A percentile compares a stretch with the other conserved stretches of the same genome.
Evolutionary conservation across 352 stramenopile species (phyloP).

Genomic region (Phytophthora foliorum): DNA sequence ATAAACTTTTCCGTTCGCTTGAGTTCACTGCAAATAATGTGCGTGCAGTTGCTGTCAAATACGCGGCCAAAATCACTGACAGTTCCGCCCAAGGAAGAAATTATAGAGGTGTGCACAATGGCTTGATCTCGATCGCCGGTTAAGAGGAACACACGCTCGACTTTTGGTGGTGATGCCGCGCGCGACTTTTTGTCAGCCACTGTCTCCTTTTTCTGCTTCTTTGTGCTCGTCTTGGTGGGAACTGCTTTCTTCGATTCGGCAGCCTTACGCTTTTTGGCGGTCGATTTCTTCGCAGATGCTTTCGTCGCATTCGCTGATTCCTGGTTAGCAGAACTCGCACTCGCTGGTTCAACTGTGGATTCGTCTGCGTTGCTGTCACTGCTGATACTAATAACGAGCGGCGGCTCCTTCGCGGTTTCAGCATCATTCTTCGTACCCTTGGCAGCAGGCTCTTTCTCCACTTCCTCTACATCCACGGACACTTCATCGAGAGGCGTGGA

Average conservation of each 20-base stretch:
- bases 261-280: slow-evolving; percentile 41
- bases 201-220: slow-evolving; percentile 47
- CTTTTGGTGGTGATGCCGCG: slow-evolving; percentile 16
- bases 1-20: slow-evolving; percentile 92
- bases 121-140: slow-evolving; percentile 81
- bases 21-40: slow-evolving; percentile 90
- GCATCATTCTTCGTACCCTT: slow-evolving; percentile 17
- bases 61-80: slow-evolving; percentile 74
- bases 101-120: slow-evolving; percentile 80
- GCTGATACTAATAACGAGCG: slow-evolving; percentile 30
- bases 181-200: slow-evolving; percentile 10
- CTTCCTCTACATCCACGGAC: slow-evolving; percentile 21
- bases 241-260: slow-evolving; percentile 23
- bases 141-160: slow-evolving; percentile 69
- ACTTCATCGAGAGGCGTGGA: slow-evolving; percentile 15
- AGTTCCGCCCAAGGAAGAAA: slow-evolving; percentile 66
- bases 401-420: slow-evolving; percentile 28
- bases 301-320: slow-evolving; percentile 29
- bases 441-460: slow-evolving; percentile 33
- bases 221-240: slow-evolving; percentile 25
- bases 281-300: slow-evolving; percentile 27
- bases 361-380: slow-evolving; percentile 39
- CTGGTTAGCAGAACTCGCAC: slow-evolving; percentile 5
- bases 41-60: slow-evolving; percentile 78
- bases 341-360: slow-evolving; percentile 14